Conservation (phyloP, 495 filamentous ascomycete genomes). For the Talaromyces nanjingensis region DNA sequence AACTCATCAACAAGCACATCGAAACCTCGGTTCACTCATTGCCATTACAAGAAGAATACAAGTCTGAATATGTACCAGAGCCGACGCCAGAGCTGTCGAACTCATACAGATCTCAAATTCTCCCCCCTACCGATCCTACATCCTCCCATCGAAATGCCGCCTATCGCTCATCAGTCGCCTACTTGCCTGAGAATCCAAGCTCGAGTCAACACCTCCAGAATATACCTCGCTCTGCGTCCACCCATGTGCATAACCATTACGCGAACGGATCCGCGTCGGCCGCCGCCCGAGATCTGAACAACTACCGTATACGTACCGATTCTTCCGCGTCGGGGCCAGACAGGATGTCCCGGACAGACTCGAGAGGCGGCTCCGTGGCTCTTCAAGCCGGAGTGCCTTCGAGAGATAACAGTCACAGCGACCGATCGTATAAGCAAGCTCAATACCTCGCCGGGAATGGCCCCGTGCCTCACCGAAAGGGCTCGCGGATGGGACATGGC, state of each 20-base stretch:
- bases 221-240: slow-evolving; percentile 8
- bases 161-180: slow-evolving; percentile 21
- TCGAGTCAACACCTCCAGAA: slow-evolving; percentile 19
- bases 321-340: slow-evolving; percentile 57
- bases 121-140: not conserved
- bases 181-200: slow-evolving; percentile 16
- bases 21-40: not conserved
- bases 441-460: slow-evolving; percentile 49
- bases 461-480: slow-evolving; percentile 43
- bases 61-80: not conserved
- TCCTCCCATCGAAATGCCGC: slow-evolving; percentile 2
- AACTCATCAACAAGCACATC: not conserved
- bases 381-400: slow-evolving; percentile 58
- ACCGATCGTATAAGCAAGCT: slow-evolving; percentile 56
- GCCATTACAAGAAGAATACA: not conserved
- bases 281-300: slow-evolving; percentile 14
- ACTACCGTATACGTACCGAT: slow-evolving; percentile 55
- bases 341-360: slow-evolving; percentile 48
- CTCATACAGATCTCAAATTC: slow-evolving; percentile 8
- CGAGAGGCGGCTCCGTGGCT: slow-evolving; percentile 53
- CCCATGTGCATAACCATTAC: slow-evolving; percentile 35
- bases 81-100: not conserved
- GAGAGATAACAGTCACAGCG: slow-evolving; percentile 64
- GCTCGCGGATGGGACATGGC: slow-evolving; percentile 35
- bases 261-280: slow-evolving; percentile 20